A percentile compares a stretch with the other conserved stretches of the same genome.
Conservation (phyloP, 768 basidiomycete genomes). For the Pulveroboletus sp. region DNA sequence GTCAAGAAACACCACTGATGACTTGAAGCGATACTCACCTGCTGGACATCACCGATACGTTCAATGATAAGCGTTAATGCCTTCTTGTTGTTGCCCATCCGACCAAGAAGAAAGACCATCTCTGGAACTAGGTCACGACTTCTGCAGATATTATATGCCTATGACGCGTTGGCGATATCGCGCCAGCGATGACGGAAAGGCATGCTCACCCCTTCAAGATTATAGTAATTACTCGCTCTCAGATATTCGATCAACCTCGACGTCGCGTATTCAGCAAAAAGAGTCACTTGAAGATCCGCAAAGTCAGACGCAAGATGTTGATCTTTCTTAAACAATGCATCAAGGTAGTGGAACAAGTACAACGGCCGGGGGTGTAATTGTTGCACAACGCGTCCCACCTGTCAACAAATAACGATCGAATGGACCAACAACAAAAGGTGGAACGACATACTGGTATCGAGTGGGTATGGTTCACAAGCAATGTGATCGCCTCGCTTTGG, state of each 20-base stretch:
- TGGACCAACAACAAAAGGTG: neutral
- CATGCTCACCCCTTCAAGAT: constrained; percentile 64
- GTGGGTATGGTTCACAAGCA: constrained; percentile 91
- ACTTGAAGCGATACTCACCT: constrained; percentile 42
- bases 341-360: constrained; percentile 91
- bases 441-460: constrained; percentile 77
- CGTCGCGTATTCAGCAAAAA: constrained; percentile 87
- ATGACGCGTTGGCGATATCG: neutral
- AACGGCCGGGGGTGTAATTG: constrained; percentile 73
- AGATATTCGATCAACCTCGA: constrained; percentile 83
- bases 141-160: constrained; percentile 87
- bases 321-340: constrained; percentile 85
- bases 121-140: constrained; percentile 85
- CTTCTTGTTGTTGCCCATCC: constrained; percentile 97
- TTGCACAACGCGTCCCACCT: constrained; percentile 86
- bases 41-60: constrained; percentile 84
- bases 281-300: constrained; percentile 82
- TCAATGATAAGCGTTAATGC: constrained; percentile 95
- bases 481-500: constrained; percentile 72
- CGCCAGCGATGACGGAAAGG: neutral
- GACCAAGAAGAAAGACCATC: constrained; percentile 95
- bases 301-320: constrained; percentile 74
- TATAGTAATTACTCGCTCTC: constrained; percentile 87
- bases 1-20: constrained; percentile 1
- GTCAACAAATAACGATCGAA: neutral